These are phyloP conservation scores for Colletotrichum sojae DNA, from an alignment of 2,329 filamentous ascomycete genomes.

Conservation along the genomic window DNA sequence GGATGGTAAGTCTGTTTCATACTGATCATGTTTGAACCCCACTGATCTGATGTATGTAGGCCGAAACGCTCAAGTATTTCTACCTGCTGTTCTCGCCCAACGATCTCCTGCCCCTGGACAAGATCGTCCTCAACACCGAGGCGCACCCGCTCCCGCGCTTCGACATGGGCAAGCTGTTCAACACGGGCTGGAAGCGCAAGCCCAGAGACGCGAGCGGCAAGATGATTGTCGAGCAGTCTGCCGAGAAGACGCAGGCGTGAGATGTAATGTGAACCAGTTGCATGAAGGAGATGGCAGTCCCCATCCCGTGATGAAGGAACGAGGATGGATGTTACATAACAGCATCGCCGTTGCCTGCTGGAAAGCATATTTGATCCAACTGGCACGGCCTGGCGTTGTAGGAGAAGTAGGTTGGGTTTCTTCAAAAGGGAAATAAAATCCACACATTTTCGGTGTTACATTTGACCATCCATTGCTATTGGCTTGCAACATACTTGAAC, in stretches of 20 bases:
- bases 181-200: conserved; percentile 85
- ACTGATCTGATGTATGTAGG: conserved; percentile 62
- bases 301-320: conserved; percentile 22
- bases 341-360: conserved; percentile 30
- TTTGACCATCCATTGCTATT: background rate
- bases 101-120: conserved; percentile 86
- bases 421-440: background rate
- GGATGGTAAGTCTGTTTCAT: conserved; percentile 77
- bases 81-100: conserved; percentile 92
- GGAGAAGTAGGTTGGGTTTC: conserved; percentile 17
- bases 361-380: conserved; percentile 8
- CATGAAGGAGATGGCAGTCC: background rate
- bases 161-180: conserved; percentile 81
- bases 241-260: conserved; percentile 1
- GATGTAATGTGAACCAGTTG: conserved; percentile 14
- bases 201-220: conserved; percentile 65
- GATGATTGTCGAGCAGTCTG: conserved; percentile 46
- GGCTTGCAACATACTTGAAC: too few species aligned
- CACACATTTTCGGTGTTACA: background rate
- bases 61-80: conserved; percentile 97
- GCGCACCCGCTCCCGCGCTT: conserved; percentile 93
- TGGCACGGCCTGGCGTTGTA: conserved; percentile 27
- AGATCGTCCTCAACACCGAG: conserved; percentile 96
- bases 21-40: background rate
- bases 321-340: conserved; percentile 25